Evolutionary conservation across 2,329 filamentous ascomycete genomes (phyloP), one percentile per base, ranked within the genome.

Genomic region (Geosmithia morbida): DNA sequence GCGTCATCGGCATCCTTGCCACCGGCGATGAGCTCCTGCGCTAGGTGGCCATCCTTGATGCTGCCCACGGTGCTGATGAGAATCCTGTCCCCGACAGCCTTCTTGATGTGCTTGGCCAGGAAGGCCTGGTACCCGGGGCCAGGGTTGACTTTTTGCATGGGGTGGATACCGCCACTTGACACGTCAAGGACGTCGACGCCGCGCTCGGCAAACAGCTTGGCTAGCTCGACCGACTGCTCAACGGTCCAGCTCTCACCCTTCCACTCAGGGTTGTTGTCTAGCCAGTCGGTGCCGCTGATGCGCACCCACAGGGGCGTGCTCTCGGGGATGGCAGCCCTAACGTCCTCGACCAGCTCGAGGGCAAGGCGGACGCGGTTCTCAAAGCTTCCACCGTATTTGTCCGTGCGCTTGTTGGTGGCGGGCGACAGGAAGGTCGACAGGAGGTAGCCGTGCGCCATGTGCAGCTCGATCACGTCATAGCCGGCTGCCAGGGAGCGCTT

Each of bases 141-240:
- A 2, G 65, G 58, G 20, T 70, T 66, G 47, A 83, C 71, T 48
- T 79, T 75, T 54, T 81, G 77, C 44, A 61, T 57, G 0, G 70
- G 62, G 55, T 87, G 77, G 44, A 75, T 75, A 3, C 84, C 86
- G 1, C 78, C 85, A 2, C 72, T 75, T 1, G 77, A 83, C 8
- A 89, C 74, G 55, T 92, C 87, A 1, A 92, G 65, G 2, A 92
- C 66, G 58, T 92, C 85, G 2, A 90, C 77, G 2, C 85, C 85
- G 13, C 65, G 68, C 1, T 77, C 73, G 0, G 79, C 80, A 0
- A 92, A 66, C 0, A 81, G 63, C 43, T 69, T 59, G 0, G 85
- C 81, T 1, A 92, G 72, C 45, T 68, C 68, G 29, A 78, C 69
- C 0, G 78, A 80, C 48, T 90, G 73, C 16, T 79, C 72, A 2